These are phyloP conservation scores for Lyophyllum decastes DNA, from an alignment of 768 basidiomycete genomes.

Conservation along the genomic window DNA sequence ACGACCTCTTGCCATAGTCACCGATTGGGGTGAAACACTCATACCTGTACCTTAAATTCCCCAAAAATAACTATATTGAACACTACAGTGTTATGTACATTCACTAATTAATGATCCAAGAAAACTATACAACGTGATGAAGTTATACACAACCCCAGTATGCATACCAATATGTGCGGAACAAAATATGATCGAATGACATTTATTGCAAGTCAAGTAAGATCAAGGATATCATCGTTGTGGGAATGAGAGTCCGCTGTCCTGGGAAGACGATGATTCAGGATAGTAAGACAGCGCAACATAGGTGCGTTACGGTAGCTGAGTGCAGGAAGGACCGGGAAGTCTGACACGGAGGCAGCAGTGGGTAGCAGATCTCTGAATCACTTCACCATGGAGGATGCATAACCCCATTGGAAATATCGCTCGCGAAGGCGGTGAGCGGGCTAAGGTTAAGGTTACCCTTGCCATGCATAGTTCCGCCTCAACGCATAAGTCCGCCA, in stretches of 20 bases:
- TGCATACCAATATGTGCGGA: neutral
- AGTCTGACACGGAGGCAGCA: neutral
- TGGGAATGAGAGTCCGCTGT: conserved; percentile 9
- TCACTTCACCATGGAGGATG: conserved; percentile 59
- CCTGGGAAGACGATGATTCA: conserved; percentile 14
- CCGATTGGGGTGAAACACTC: neutral
- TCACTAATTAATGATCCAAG: neutral
- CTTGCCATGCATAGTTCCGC: conserved; percentile 27
- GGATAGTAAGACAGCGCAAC: too few species aligned
- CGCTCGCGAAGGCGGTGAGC: conserved; percentile 64
- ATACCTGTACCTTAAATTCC: neutral
- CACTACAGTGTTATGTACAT: neutral
- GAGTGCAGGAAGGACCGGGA: conserved; percentile 1
- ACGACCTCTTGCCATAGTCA: conserved; percentile 37
- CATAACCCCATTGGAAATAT: conserved; percentile 72
- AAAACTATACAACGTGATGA: neutral
- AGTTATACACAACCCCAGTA: neutral
- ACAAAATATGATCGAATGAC: conserved; percentile 1
- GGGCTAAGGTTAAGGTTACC: conserved; percentile 49
- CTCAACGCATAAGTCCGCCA: conserved; percentile 26
- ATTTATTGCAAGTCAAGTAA: conserved; percentile 4
- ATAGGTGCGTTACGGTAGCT: too few species aligned
- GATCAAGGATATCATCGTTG: conserved; percentile 8
- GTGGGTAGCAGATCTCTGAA: conserved; percentile 51
- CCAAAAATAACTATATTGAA: neutral